These are phyloP conservation scores for Penicillium sp. DNA, from an alignment of 2,329 filamentous ascomycete genomes.

Conservation along the genomic window DNA sequence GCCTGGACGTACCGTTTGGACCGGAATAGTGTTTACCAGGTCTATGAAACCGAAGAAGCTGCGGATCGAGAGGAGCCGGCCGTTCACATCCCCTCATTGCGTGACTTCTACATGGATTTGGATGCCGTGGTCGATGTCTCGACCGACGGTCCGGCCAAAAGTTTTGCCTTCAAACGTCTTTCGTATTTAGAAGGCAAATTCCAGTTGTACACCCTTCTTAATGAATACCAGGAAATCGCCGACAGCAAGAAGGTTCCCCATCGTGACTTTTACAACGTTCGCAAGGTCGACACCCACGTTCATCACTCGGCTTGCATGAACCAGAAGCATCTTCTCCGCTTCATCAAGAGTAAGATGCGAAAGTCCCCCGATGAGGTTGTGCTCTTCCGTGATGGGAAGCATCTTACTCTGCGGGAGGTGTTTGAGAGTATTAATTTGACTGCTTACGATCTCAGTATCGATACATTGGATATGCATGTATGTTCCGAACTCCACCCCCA, in stretches of 20 bases:
- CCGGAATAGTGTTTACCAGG: conserved; percentile 85
- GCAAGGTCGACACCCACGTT: conserved; percentile 98
- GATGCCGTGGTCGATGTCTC: conserved; percentile 87
- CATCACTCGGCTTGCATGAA: conserved; percentile 99
- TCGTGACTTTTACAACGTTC: conserved; percentile 97
- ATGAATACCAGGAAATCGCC: conserved; percentile 97
- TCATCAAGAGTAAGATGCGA: conserved; percentile 99
- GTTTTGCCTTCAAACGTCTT: conserved; percentile 90
- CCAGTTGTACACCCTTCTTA: conserved; percentile 88
- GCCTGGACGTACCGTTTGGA: conserved; percentile 80
- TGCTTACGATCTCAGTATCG: conserved; percentile 96
- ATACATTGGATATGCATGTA: conserved; percentile 98
- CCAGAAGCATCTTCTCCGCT: conserved; percentile 95
- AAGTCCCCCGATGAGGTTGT: conserved; percentile 95
- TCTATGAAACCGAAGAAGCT: conserved; percentile 73
- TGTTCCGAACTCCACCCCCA: conserved; percentile 41
- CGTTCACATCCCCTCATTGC: conserved; percentile 83
- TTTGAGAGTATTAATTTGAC: conserved; percentile 98
- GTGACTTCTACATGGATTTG: conserved; percentile 94
- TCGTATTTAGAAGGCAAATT: conserved; percentile 98
- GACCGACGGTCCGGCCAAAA: conserved; percentile 94
- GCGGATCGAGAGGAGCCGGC: conserved; percentile 69
- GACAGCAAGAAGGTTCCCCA: conserved; percentile 98
- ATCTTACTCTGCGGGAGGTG: conserved; percentile 87
- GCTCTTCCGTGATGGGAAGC: conserved; percentile 86